Base-by-base conservation (phyloP, 192 early-diverging fungal genomes). In the Lobosporangium transversale region DNA sequence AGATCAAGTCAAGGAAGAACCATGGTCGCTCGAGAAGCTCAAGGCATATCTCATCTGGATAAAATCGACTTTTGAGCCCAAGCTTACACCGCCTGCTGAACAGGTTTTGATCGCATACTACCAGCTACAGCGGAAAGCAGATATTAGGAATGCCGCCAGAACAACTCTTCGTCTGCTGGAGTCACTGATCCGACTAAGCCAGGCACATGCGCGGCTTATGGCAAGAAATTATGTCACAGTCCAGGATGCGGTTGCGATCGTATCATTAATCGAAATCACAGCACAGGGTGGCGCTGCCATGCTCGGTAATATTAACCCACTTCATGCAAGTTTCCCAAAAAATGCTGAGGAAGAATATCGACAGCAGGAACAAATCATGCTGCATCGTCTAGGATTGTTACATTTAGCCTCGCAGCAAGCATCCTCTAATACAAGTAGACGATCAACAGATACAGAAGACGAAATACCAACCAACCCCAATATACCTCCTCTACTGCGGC, bases 111-210 rank as follows among this genome's bases (percentile, higher is more conserved):
- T 83, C 4, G 49, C 84, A 14, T 94, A 94, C 75, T 94, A 93
- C 61, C 90, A 90, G 63, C 47, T 86, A 24, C 91, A 94, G 64
- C 81, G 92, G 2, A 82, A 84, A 33, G 74, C 85, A 7, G 92
- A 94, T 65, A 43, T 83, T 15, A 68, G 85, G 21, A 88, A 89
- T 43, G 85, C 88, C 1, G 92, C 91, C 0, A 67, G 92, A 36
- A 94, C 92, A 40, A 94, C 92, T 0, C 85, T 93, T 33, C 79
- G 87, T 30, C 52, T 91, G 5, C 66, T 91, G 18, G 89, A 90
- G 68, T 85, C 83, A 18, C 74, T 90, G 45, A 86, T 89, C n/a
- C 81, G 89, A 15, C 56, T 90, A 45, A 75, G 86, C 4, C 89
- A 90, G 62, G 89, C 89, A 0, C 89, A 90, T 62, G 89, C 87